Percentiles rank a stretch among this genome's conserved stretches.
Evolutionary conservation across 1,139 yeast genomes (phyloP).

Genomic region (Hyphopichia buzzinii): DNA sequence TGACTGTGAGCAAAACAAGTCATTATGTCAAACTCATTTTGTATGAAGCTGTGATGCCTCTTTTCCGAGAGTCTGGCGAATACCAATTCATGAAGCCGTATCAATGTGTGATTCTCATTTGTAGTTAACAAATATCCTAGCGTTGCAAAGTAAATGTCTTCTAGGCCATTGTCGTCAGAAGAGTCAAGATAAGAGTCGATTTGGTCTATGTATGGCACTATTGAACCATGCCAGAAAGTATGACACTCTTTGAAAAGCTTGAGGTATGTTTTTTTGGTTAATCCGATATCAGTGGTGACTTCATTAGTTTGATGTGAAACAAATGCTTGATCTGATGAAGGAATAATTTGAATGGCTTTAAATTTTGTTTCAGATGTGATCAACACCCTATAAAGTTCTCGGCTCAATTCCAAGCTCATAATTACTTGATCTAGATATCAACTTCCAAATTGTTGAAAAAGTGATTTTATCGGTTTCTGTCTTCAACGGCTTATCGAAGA

Average conservation of each 20-base stretch:
- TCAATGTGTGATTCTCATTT: constrained; percentile 38
- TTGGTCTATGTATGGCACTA: constrained; percentile 1
- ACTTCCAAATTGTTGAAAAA: no score
- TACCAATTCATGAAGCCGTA: constrained; percentile 28
- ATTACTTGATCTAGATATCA: no score
- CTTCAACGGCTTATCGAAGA: no score
- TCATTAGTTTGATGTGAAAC: constrained; percentile 12
- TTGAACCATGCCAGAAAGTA: constrained; percentile 24
- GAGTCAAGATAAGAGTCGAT: constrained; percentile 1
- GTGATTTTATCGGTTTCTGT: no score
- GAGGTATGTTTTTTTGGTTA: constrained; percentile 30
- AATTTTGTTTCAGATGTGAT: constrained; percentile 4
- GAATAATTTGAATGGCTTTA: constrained; percentile 24
- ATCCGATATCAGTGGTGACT: constrained; percentile 31
- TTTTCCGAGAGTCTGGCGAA: constrained; percentile 14
- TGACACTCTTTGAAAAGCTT: constrained; percentile 35
- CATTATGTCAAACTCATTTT: constrained; percentile 28
- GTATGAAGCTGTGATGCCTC: constrained; percentile 7
- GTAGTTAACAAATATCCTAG: constrained; percentile 38
- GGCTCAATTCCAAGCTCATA: neutral
- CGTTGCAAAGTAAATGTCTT: constrained; percentile 22
- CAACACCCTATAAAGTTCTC: constrained; percentile 7
- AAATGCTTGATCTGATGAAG: constrained; percentile 10
- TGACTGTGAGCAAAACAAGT: constrained; percentile 33
- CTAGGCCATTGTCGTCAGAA: constrained; percentile 3